Evolutionary conservation across 2,329 filamentous ascomycete genomes (phyloP).

Genomic region (Penicillium sp.): DNA sequence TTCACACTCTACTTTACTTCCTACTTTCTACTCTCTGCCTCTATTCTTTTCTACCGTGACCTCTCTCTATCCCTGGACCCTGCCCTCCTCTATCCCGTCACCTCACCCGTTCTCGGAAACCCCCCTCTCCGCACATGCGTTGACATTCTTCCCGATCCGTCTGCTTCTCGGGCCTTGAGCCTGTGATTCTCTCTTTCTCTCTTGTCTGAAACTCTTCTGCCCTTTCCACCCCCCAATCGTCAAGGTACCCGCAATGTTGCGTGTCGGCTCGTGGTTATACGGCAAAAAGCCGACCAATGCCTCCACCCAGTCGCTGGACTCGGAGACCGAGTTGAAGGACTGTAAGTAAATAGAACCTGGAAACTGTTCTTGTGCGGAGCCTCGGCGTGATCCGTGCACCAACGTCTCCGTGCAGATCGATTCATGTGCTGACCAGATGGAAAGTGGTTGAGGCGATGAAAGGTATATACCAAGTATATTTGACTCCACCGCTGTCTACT

Average conservation of each 20-base stretch:
- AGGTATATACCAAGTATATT: constrained; percentile 42
- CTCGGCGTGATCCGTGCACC: constrained; percentile 4
- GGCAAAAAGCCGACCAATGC: constrained; percentile 46
- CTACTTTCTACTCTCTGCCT: constrained; percentile 6
- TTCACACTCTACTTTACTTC: background rate
- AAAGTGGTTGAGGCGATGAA: constrained; percentile 48
- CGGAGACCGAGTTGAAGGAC: constrained; percentile 60
- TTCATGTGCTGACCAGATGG: constrained; percentile 23
- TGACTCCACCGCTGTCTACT: background rate
- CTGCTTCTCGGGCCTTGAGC: constrained; percentile 12
- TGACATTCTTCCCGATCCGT: constrained; percentile 34
- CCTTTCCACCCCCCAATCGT: background rate
- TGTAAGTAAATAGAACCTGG: too few species aligned
- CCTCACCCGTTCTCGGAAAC: constrained; percentile 25
- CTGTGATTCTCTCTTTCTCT: background rate
- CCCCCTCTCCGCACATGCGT: constrained; percentile 8
- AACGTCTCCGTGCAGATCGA: background rate
- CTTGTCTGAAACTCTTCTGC: background rate
- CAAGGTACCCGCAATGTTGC: constrained; percentile 36
- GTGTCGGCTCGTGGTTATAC: constrained; percentile 51
- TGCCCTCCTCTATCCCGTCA: too few species aligned
- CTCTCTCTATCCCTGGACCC: too few species aligned
- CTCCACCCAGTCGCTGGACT: constrained; percentile 60
- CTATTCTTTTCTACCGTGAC: too few species aligned
- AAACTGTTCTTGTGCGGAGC: too few species aligned